Conservation (phyloP, 1,139 yeast genomes). For the Hyphopichia pseudoburtonii region DNA sequence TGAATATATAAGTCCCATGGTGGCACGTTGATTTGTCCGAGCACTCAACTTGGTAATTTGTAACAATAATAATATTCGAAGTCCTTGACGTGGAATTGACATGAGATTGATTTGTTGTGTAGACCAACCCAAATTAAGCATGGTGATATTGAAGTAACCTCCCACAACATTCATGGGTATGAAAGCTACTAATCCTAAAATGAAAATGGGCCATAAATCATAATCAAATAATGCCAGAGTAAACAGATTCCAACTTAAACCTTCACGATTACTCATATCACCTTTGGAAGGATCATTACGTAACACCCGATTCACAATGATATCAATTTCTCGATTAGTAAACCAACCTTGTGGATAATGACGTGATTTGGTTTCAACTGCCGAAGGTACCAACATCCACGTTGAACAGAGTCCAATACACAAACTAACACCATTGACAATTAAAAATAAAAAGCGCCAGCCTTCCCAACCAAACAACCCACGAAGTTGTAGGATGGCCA, state of each 20-base stretch:
- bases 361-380: slow-evolving; percentile 51
- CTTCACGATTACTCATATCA: slow-evolving; percentile 65
- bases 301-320: slow-evolving; percentile 60
- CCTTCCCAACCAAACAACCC: slow-evolving; percentile 43
- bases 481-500: slow-evolving; percentile 43
- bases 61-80: slow-evolving; percentile 40
- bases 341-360: slow-evolving; percentile 62
- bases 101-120: slow-evolving; percentile 56
- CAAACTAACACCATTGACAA: slow-evolving; percentile 63
- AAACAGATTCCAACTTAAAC: slow-evolving; percentile 45
- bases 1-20: slow-evolving; percentile 34
- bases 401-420: slow-evolving; percentile 52
- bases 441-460: slow-evolving; percentile 65
- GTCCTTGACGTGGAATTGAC: slow-evolving; percentile 47
- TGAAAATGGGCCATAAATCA: slow-evolving; percentile 61
- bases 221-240: slow-evolving; percentile 47
- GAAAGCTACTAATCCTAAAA: slow-evolving; percentile 51
- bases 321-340: slow-evolving; percentile 59
- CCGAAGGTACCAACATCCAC: slow-evolving; percentile 61
- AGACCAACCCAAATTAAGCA: slow-evolving; percentile 54
- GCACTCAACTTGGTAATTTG: slow-evolving; percentile 42
- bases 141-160: slow-evolving; percentile 50
- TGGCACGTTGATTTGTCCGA: slow-evolving; percentile 31
- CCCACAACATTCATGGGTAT: slow-evolving; percentile 41
- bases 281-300: slow-evolving; percentile 73